These are phyloP conservation scores for Aspergillus heteromorphus DNA, from an alignment of 495 filamentous ascomycete genomes.

Conservation along the genomic window DNA sequence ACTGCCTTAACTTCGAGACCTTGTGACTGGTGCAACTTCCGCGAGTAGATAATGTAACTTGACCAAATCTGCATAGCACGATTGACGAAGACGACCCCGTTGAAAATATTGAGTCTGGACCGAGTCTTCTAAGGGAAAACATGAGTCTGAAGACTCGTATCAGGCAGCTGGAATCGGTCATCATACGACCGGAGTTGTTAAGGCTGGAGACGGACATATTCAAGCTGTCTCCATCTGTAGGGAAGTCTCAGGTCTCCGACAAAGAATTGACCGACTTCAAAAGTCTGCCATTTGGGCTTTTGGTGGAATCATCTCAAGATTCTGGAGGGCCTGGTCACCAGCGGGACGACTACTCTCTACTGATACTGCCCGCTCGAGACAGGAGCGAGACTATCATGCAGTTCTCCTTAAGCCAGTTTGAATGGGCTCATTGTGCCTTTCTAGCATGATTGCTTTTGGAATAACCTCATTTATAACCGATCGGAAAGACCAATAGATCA, in stretches of 20 bases:
- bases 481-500: not conserved
- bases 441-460: not conserved
- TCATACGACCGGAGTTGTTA: not conserved
- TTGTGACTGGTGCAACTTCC: no score
- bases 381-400: not conserved
- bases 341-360: not conserved
- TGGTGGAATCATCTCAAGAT: not conserved
- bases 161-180: not conserved
- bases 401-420: not conserved
- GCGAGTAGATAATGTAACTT: no score
- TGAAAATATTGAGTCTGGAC: not conserved
- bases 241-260: not conserved
- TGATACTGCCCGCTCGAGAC: not conserved
- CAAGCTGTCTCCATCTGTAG: not conserved
- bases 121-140: not conserved
- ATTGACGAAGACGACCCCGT: not conserved
- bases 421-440: slow-evolving; percentile 1
- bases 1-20: not conserved
- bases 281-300: not conserved
- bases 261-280: not conserved
- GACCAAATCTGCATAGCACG: not conserved
- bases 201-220: not conserved
- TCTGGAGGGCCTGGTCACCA: not conserved
- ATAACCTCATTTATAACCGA: not conserved
- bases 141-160: not conserved